Evolutionary conservation across 2,329 filamentous ascomycete genomes (phyloP).

Genomic region (Pseudogymnoascus sp.): DNA sequence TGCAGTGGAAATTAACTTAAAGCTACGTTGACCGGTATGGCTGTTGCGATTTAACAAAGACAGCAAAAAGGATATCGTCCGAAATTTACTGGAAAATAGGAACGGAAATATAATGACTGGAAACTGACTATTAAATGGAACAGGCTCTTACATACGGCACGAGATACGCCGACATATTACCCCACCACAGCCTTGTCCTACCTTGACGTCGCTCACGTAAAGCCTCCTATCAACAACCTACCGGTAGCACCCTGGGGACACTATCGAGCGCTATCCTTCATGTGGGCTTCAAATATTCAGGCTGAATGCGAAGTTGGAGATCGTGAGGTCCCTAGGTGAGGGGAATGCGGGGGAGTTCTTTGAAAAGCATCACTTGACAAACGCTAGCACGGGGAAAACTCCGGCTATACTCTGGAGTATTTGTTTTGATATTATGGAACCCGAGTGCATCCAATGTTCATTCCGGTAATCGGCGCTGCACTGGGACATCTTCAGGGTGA

Average conservation of each 20-base stretch:
- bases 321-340: background rate
- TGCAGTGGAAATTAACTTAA: background rate
- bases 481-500: no score
- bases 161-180: background rate
- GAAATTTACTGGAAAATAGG: background rate
- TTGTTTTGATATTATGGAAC: background rate
- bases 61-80: background rate
- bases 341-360: background rate
- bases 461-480: background rate
- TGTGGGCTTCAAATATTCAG: background rate
- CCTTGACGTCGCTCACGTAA: background rate
- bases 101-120: background rate
- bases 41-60: background rate
- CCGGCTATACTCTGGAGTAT: slow-evolving; percentile 3
- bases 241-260: background rate
- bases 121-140: background rate
- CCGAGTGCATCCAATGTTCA: background rate
- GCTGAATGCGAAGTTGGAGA: slow-evolving; percentile 6
- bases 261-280: background rate
- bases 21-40: background rate
- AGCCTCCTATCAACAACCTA: background rate
- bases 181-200: slow-evolving; percentile 2
- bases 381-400: background rate
- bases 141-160: background rate
- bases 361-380: slow-evolving; percentile 5